These are phyloP conservation scores for Wallacemonas sp. DNA, from an alignment of 208 protist genomes.

Conservation along the genomic window DNA sequence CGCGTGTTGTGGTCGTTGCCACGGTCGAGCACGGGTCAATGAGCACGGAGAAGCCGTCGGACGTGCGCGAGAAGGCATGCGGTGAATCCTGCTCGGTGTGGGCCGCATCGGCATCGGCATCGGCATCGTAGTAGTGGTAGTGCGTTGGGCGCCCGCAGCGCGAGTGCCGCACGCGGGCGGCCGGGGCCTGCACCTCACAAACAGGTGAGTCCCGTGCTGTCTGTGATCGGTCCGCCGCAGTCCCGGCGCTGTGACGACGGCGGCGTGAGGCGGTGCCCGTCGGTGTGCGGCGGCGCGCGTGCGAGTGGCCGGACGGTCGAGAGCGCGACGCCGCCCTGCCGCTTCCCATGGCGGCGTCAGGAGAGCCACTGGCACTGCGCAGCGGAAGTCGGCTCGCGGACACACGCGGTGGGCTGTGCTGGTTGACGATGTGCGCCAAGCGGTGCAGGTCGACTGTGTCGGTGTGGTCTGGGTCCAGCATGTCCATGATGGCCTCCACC, in stretches of 20 bases:
- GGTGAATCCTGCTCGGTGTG: too few species aligned
- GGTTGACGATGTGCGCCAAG: slow-evolving; percentile 13
- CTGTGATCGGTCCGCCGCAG: background rate
- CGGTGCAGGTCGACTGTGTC: slow-evolving; percentile 20
- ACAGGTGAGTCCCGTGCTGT: background rate
- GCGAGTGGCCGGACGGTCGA: too few species aligned
- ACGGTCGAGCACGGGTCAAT: background rate
- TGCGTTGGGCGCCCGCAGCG: too few species aligned
- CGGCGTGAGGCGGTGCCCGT: background rate
- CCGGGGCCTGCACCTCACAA: too few species aligned
- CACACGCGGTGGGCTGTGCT: background rate
- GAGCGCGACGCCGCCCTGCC: too few species aligned
- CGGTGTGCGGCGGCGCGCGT: too few species aligned
- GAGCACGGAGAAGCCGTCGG: background rate
- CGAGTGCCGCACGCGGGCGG: background rate
- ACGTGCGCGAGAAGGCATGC: background rate
- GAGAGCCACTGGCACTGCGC: background rate
- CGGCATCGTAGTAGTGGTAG: too few species aligned
- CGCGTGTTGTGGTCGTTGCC: background rate
- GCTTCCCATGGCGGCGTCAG: background rate
- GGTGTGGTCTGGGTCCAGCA: slow-evolving; percentile 56
- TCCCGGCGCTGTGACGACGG: background rate
- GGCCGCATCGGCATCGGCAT: too few species aligned
- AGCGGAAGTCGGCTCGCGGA: background rate
- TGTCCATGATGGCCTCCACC: slow-evolving; percentile 52